A percentile compares a stretch with the other conserved stretches of the same genome.
These are phyloP conservation scores for Exophiala sp. DNA, from an alignment of 2,329 filamentous ascomycete species.

Conservation along the genomic window DNA sequence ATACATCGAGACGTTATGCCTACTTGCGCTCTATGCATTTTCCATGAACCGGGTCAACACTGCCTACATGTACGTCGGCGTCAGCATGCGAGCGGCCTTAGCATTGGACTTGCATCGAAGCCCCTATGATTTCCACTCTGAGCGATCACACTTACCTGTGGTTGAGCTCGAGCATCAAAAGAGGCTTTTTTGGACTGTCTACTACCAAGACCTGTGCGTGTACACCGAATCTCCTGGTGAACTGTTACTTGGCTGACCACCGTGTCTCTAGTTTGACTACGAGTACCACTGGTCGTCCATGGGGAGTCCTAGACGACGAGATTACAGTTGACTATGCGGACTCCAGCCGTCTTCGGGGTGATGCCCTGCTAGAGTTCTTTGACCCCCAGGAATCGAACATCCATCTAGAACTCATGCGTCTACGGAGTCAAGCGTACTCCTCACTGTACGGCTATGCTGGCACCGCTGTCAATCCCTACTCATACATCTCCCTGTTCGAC, in stretches of 20 bases:
- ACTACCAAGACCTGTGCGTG: constrained; percentile 19
- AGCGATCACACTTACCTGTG: constrained; percentile 7
- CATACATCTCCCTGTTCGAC: constrained; percentile 16
- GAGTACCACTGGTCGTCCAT: constrained; percentile 12
- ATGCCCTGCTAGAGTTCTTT: constrained; percentile 16
- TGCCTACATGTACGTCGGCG: constrained; percentile 16
- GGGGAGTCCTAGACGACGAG: constrained; percentile 18
- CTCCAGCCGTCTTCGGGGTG: constrained; percentile 13
- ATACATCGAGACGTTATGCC: constrained; percentile 16
- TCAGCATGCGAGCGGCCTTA: constrained; percentile 14
- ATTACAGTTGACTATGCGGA: constrained; percentile 18
- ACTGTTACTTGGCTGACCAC: background rate
- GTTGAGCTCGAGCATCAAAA: constrained; percentile 16
- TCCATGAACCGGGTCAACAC: constrained; percentile 17
- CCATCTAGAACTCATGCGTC: constrained; percentile 18
- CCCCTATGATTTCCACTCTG: constrained; percentile 9
- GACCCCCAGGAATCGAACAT: constrained; percentile 13
- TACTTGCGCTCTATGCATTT: constrained; percentile 18
- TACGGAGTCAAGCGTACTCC: constrained; percentile 16
- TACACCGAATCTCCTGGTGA: background rate
- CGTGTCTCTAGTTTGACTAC: constrained; percentile 8
- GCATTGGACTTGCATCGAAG: constrained; percentile 16
- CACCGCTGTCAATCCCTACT: constrained; percentile 19
- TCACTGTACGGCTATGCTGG: constrained; percentile 19
- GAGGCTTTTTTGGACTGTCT: constrained; percentile 17